Evolutionary conservation across 2,329 filamentous ascomycete genomes (phyloP).

Genomic region (Ambrosiella xylebori): DNA sequence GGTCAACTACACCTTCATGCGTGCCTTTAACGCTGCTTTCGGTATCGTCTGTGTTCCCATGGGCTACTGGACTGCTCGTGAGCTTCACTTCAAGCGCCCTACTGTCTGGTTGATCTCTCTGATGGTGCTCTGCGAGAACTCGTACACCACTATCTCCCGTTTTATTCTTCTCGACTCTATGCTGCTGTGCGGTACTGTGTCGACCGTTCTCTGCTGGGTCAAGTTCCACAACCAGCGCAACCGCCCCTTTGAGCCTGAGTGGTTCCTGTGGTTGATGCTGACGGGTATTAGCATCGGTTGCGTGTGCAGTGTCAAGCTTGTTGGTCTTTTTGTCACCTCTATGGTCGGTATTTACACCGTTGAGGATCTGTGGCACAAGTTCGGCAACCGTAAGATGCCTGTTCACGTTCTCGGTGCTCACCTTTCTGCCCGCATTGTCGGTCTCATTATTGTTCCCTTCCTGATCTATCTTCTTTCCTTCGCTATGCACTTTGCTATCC

Average conservation of each 20-base stretch:
- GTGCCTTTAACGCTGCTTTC: slow-evolving; percentile 89
- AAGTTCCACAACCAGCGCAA: slow-evolving; percentile 83
- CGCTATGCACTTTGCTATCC: slow-evolving; percentile 80
- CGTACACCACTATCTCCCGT: slow-evolving; percentile 94
- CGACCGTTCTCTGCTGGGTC: slow-evolving; percentile 90
- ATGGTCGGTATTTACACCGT: slow-evolving; percentile 89
- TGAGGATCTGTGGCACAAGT: slow-evolving; percentile 96
- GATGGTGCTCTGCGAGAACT: slow-evolving; percentile 98
- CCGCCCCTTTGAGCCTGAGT: slow-evolving; percentile 74
- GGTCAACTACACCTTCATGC: slow-evolving; percentile 96
- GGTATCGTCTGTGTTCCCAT: slow-evolving; percentile 83
- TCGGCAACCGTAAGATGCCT: slow-evolving; percentile 84
- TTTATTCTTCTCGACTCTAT: slow-evolving; percentile 98
- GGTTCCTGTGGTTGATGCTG: slow-evolving; percentile 88
- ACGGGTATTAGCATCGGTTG: slow-evolving; percentile 93
- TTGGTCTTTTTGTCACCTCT: slow-evolving; percentile 88
- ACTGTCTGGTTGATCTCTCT: slow-evolving; percentile 90
- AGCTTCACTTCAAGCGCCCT: slow-evolving; percentile 69
- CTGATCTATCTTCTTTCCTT: slow-evolving; percentile 93
- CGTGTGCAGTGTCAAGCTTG: slow-evolving; percentile 96
- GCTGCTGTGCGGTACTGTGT: slow-evolving; percentile 97
- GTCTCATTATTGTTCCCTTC: slow-evolving; percentile 75
- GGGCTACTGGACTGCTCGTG: slow-evolving; percentile 87
- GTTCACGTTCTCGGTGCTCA: slow-evolving; percentile 64
- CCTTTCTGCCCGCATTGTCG: slow-evolving; percentile 60